Evolutionary conservation across 805 yeast species (phyloP).

Genomic region (Cyberlindnera bimundalis): DNA sequence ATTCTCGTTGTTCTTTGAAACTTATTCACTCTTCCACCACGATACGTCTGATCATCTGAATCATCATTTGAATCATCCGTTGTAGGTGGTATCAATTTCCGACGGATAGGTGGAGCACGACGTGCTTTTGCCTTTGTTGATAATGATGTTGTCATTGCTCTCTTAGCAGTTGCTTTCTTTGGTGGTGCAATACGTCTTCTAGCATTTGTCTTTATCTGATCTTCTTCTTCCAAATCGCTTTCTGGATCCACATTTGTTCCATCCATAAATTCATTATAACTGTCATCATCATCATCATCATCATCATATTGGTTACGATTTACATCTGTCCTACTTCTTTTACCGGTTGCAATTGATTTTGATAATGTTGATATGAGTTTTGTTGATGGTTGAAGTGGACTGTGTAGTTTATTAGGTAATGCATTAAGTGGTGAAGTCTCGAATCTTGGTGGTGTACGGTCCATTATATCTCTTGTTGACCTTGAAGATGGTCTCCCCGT

Average conservation of each 20-base stretch:
- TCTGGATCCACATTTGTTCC: constrained; percentile 11
- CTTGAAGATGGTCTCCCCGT: constrained; percentile 4
- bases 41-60: constrained; percentile 3
- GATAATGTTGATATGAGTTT: constrained; percentile 7
- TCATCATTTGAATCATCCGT: constrained; percentile 9
- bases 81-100: constrained; percentile 2
- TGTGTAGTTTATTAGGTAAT: constrained; percentile 8
- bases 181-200: constrained; percentile 3
- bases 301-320: background rate
- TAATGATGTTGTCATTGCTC: constrained; percentile 1
- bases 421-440: constrained; percentile 13
- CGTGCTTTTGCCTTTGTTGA: constrained; percentile 5
- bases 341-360: constrained; percentile 19
- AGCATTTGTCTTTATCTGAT: background rate
- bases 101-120: constrained; percentile 4
- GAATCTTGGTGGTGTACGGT: constrained; percentile 7
- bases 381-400: constrained; percentile 14
- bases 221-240: constrained; percentile 8
- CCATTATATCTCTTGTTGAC: background rate
- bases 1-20: constrained; percentile 8
- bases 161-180: constrained; percentile 7
- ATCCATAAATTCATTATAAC: background rate
- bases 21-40: constrained; percentile 12
- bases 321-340: constrained; percentile 1
- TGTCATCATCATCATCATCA: constrained; percentile 2